These are phyloP conservation scores for Calonectria honghensis DNA, from an alignment of 2,329 filamentous ascomycete species.

Conservation along the genomic window DNA sequence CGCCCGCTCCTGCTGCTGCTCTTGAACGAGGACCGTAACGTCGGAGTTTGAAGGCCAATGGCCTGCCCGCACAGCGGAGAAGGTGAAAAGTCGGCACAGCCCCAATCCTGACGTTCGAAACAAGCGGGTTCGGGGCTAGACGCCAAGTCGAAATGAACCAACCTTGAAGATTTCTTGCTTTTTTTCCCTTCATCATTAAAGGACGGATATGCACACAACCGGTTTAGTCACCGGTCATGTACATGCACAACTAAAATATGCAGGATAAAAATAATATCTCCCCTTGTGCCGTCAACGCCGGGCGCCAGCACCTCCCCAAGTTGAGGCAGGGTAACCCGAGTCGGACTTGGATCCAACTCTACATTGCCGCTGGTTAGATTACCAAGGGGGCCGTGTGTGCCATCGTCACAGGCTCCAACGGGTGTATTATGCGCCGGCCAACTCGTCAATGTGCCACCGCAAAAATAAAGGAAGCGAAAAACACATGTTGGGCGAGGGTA, in stretches of 20 bases:
- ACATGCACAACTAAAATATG: background rate
- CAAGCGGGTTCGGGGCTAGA: slow-evolving; percentile 30
- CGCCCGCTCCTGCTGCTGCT: background rate
- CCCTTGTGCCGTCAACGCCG: background rate
- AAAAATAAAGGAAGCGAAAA: background rate
- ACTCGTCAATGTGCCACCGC: slow-evolving; percentile 2
- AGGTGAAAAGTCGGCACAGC: slow-evolving; percentile 38
- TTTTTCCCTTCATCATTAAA: background rate
- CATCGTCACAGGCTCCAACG: slow-evolving; percentile 21
- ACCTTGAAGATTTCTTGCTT: slow-evolving; percentile 25
- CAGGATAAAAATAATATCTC: slow-evolving; percentile 35
- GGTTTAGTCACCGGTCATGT: background rate
- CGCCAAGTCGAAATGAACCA: slow-evolving; percentile 11
- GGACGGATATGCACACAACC: background rate
- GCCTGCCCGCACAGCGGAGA: slow-evolving; percentile 30
- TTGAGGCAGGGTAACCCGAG: slow-evolving; percentile 28
- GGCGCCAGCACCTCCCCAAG: slow-evolving; percentile 5
- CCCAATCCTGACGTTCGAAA: slow-evolving; percentile 37
- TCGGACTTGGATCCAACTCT: slow-evolving; percentile 26
- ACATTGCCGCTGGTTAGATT: slow-evolving; percentile 33
- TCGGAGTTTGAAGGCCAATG: slow-evolving; percentile 39
- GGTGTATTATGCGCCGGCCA: slow-evolving; percentile 11
- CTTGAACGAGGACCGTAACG: slow-evolving; percentile 29
- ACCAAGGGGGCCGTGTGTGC: slow-evolving; percentile 33
- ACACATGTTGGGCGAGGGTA: slow-evolving; percentile 12